phyloP scores from a whole-genome alignment of 208 protist species.

The Trypanosoma boissoni region DNA sequence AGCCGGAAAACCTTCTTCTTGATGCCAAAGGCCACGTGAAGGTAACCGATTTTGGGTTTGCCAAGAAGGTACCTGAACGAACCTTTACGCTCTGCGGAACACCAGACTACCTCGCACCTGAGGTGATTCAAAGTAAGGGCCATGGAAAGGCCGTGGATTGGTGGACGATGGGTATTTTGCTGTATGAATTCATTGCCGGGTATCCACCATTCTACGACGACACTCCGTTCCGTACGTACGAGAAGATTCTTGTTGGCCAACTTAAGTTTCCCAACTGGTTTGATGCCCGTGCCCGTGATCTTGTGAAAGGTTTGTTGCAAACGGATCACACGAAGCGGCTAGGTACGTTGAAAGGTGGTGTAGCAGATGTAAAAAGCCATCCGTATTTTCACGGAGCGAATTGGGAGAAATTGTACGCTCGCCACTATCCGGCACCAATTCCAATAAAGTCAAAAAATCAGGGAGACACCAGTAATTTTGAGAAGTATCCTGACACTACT shows the following conservation, averaged over 20 bases:
- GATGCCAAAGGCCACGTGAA: conserved; percentile 82
- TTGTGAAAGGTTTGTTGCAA: conserved; percentile 84
- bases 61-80: conserved; percentile 76
- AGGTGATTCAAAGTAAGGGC: conserved; percentile 91
- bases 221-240: conserved; percentile 86
- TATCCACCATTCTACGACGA: conserved; percentile 92
- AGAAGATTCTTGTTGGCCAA: conserved; percentile 82
- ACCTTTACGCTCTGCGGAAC: conserved; percentile 90
- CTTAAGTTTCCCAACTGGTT: conserved; percentile 88
- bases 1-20: conserved; percentile 81
- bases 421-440: conserved; percentile 81
- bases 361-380: conserved; percentile 94
- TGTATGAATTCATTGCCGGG: conserved; percentile 95
- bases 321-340: conserved; percentile 86
- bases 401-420: conserved; percentile 86
- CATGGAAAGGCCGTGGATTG: conserved; percentile 96
- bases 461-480: conserved; percentile 90
- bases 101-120: conserved; percentile 88
- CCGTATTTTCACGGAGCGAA: conserved; percentile 94
- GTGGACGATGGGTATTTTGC: conserved; percentile 95
- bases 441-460: conserved; percentile 68
- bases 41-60: conserved; percentile 88
- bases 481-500: conserved; percentile 79
- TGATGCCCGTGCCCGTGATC: conserved; percentile 68
- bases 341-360: conserved; percentile 87